phyloP scores from a whole-genome alignment of 257 asterid genomes.

The Fraxinus americana region DNA sequence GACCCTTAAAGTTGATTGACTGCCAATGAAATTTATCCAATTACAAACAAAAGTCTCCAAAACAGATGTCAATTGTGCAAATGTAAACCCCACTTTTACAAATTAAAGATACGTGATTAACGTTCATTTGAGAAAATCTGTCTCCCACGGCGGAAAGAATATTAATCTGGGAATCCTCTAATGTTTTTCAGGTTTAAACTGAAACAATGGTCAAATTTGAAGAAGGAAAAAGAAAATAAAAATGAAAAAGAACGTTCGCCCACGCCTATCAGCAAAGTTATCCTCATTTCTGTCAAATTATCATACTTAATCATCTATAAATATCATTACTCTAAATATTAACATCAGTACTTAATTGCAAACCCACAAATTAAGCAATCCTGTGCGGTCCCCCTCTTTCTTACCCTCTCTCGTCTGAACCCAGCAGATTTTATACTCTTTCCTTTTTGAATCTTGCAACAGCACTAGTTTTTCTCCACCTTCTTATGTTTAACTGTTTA shows the following conservation, averaged over 20 bases:
- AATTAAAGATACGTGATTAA: no score
- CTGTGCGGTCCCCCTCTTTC: conserved; percentile 34
- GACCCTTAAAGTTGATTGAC: no score
- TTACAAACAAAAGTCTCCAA: no score
- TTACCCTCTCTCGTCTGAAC: conserved; percentile 2
- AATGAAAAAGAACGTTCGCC: no score
- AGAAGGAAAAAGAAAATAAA: not conserved
- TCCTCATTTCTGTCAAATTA: not conserved
- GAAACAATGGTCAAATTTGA: not conserved
- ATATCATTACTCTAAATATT: not conserved
- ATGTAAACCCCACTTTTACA: no score
- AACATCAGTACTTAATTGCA: not conserved
- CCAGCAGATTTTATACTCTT: conserved; percentile 40
- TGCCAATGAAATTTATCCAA: no score
- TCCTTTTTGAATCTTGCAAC: conserved; percentile 31
- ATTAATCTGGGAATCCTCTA: no score
- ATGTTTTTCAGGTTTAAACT: no score
- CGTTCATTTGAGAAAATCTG: no score
- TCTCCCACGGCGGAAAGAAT: no score
- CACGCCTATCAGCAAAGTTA: not conserved
- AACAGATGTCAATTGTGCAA: no score
- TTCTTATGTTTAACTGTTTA: conserved; percentile 18
- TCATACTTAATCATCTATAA: not conserved
- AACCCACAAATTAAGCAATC: conserved; percentile 42
- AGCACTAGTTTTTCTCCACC: conserved; percentile 27